Percentiles rank a stretch among this genome's conserved stretches.
These are phyloP conservation scores for Priceomyces carsonii DNA, from an alignment of 805 yeast genomes.

Conservation along the genomic window DNA sequence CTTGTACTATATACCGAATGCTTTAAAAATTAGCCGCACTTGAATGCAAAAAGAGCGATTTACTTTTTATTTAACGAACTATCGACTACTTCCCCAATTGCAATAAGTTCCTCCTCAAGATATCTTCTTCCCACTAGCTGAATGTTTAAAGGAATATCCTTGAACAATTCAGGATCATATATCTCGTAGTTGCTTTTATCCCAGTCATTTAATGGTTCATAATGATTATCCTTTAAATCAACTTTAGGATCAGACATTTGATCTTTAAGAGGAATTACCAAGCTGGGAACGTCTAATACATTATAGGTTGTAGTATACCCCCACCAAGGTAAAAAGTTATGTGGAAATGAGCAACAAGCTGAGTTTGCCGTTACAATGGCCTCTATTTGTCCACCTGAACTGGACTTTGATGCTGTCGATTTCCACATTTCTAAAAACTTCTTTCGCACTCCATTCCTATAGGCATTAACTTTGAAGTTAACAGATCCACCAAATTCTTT, in stretches of 20 bases:
- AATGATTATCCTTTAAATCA: not conserved
- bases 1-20: too few relatives aligned
- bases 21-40: too few relatives aligned
- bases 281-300: constrained; percentile 2
- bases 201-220: constrained; percentile 3
- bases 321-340: constrained; percentile 5
- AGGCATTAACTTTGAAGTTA: constrained; percentile 42
- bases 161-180: constrained; percentile 2
- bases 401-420: constrained; percentile 10
- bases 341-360: constrained; percentile 2
- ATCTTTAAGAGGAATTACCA: constrained; percentile 1
- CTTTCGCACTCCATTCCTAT: constrained; percentile 37
- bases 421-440: constrained; percentile 34
- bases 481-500: constrained; percentile 37
- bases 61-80: not conserved
- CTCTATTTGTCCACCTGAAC: constrained; percentile 49
- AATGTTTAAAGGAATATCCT: constrained; percentile 3
- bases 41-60: too few relatives aligned
- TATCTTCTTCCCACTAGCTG: constrained; percentile 3
- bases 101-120: constrained; percentile 2
- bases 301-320: constrained; percentile 4
- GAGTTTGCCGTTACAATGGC: constrained; percentile 44
- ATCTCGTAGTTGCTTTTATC: constrained; percentile 1
- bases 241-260: not conserved
- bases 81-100: constrained; percentile 4